Percentiles rank a stretch among this genome's conserved stretches.
phyloP scores from a whole-genome alignment of 768 basidiomycete species.

The Macrolepiota dolichaula region DNA sequence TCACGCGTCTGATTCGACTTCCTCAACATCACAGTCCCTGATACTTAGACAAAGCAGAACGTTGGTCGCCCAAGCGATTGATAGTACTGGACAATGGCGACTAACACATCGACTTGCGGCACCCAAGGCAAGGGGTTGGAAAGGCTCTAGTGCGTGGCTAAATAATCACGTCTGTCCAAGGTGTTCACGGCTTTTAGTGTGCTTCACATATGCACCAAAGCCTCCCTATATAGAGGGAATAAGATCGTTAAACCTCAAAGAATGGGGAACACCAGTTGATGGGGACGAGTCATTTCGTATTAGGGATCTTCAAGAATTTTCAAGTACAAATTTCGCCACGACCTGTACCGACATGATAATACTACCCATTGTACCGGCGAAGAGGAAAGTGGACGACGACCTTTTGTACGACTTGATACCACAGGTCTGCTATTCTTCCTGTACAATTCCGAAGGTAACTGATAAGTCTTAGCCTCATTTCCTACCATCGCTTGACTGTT shows the following conservation, averaged over 20 bases:
- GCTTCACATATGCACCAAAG: background rate
- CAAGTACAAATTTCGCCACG: background rate
- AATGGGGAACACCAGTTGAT: slow-evolving; percentile 6
- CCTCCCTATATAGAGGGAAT: background rate
- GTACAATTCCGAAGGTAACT: background rate
- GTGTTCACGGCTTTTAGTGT: background rate
- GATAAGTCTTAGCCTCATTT: slow-evolving; percentile 8
- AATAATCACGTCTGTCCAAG: background rate
- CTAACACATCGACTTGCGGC: background rate
- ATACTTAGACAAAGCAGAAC: background rate
- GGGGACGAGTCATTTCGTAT: background rate
- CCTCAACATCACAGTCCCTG: background rate
- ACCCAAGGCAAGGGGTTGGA: background rate
- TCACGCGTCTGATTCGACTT: background rate
- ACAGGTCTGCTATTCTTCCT: background rate
- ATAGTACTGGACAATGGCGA: background rate
- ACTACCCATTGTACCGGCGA: background rate
- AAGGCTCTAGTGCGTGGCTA: background rate
- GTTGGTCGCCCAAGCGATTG: background rate
- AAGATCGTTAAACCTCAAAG: background rate
- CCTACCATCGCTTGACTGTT: background rate
- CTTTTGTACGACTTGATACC: background rate
- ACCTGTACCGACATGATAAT: background rate
- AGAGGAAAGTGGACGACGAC: background rate
- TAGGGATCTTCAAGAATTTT: background rate